Conservation (phyloP, 306 rosid genomes). For the Ormosia emarginata region DNA sequence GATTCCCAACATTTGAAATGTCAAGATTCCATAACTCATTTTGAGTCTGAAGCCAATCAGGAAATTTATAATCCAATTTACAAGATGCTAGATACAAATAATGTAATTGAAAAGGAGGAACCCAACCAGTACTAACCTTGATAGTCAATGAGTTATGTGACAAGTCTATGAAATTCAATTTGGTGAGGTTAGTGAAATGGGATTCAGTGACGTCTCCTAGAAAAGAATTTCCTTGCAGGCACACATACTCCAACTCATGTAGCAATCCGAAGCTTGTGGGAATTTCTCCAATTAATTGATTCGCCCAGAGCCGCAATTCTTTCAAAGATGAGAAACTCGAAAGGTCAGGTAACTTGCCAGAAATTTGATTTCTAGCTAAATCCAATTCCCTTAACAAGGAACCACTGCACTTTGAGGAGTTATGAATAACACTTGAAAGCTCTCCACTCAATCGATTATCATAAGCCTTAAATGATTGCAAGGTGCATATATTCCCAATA, state of each 20-base stretch:
- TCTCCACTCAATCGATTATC: background rate
- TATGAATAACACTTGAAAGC: background rate
- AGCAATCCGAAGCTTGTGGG: background rate
- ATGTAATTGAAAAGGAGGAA: conserved; percentile 9
- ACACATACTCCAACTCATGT: background rate
- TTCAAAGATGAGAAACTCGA: background rate
- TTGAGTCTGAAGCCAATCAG: conserved; percentile 10
- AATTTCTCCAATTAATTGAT: background rate
- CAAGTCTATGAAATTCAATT: background rate
- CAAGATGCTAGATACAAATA: background rate
- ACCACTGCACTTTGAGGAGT: background rate
- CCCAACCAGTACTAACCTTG: background rate
- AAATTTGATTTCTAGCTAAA: background rate
- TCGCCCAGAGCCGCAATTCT: background rate
- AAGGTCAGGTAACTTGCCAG: background rate
- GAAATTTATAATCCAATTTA: background rate
- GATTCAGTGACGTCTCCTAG: background rate
- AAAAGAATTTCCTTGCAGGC: background rate
- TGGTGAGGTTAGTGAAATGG: background rate
- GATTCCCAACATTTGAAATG: background rate
- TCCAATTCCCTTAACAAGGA: background rate
- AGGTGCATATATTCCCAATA: conserved; percentile 10
- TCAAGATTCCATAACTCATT: accelerated
- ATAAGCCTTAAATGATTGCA: accelerated
- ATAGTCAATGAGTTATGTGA: background rate